Percentiles rank a stretch among this genome's conserved stretches.
Conservation (phyloP, 495 filamentous ascomycete genomes). For the Penicillium manginii region DNA sequence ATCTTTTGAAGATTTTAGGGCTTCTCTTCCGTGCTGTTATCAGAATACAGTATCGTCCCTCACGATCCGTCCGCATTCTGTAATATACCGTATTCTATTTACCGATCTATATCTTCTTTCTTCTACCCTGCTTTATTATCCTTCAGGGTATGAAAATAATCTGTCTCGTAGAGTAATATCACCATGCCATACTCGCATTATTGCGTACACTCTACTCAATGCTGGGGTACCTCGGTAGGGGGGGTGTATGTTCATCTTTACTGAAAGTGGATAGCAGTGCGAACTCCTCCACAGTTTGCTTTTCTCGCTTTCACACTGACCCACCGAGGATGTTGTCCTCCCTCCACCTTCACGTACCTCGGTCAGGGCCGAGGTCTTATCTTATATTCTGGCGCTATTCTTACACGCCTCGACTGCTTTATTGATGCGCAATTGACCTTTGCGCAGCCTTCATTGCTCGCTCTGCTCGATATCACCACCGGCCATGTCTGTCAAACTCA, state of each 20-base stretch:
- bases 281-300: constrained; percentile 17
- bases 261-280: constrained; percentile 22
- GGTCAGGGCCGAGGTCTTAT: background rate
- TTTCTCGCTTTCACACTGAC: background rate
- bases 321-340: background rate
- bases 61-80: background rate
- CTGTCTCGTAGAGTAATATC: no score
- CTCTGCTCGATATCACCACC: background rate
- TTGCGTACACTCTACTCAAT: background rate
- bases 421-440: background rate
- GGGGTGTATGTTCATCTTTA: constrained; percentile 11
- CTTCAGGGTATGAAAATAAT: background rate
- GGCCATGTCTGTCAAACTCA: constrained; percentile 25
- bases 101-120: background rate
- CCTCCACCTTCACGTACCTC: background rate
- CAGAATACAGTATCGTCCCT: background rate
- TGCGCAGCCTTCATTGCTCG: background rate
- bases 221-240: background rate
- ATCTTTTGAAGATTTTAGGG: no score
- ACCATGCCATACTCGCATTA: no score
- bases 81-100: background rate
- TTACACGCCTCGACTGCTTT: background rate
- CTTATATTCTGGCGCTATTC: background rate
- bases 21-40: background rate
- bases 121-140: background rate